Base-by-base conservation (phyloP, 352 stramenopile species). In the Aphanomyces euteiches region DNA sequence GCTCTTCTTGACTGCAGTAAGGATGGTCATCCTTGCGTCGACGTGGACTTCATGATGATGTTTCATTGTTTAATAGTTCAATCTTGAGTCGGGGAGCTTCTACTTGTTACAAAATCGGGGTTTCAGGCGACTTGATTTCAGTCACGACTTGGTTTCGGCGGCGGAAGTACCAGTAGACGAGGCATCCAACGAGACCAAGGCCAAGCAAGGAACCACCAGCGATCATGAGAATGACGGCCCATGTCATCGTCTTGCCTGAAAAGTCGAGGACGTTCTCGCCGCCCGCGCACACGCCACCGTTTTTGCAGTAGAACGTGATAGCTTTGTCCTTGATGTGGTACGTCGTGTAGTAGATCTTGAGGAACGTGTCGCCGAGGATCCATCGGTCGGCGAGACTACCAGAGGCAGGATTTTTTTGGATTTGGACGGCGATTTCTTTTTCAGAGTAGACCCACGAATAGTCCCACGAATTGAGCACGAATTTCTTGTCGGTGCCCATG, bases 331-430 rank as follows among this genome's bases (percentile, higher is more conserved):
- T 83, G 17, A 89, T 81, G n/a, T 79, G 78, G 71, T 86, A 93
- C 28, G 70, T 73, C 5, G 83, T 84, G 73, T 91, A 93, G 67
- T 87, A 93, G 3, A 78, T 64, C 67, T 90, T 89, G 13, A 93
- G 67, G 56, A 93, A 90, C 15, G 85, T 91, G 43, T 84, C 82
- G n/a, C 85, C 84, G 7, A 93, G 72, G 68, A 93, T 88, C 85
- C 85, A 93, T 12, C 75, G 84, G 72, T 92, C 77, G 13, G 68
- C 73, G 50, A 84, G 79, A 34, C 74, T 56, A 3, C 66, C 59
- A 39, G 67, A 61, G 2, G 56, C 59, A 4, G 74, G 68, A 2
- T 56, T 72, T 63, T 53, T 17, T 64, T 78, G 72, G 40, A 81
- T 59, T 54, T 78, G 72, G 21, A 79, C 65, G 38, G 73, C 38